A percentile compares a stretch with the other conserved stretches of the same genome.
phyloP scores from a whole-genome alignment of 257 asterid genomes.

The Penstemon eatonii region DNA sequence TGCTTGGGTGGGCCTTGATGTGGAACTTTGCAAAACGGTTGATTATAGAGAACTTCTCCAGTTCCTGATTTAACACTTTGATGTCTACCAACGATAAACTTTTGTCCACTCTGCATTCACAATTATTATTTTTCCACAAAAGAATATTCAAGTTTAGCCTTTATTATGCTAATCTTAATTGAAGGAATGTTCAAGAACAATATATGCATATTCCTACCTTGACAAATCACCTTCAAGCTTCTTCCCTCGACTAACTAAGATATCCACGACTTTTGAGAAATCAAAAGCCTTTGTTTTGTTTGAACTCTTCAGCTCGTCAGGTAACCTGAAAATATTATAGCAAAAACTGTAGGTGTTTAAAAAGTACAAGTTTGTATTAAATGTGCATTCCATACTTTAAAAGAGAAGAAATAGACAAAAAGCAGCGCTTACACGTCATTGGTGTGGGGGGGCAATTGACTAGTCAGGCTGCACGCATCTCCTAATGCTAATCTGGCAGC shows the following conservation, averaged over 20 bases:
- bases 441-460: constrained; percentile 26
- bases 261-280: constrained; percentile 44
- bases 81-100: constrained; percentile 46
- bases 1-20: constrained; percentile 42
- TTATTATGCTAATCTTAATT: too few relatives aligned
- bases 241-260: constrained; percentile 45
- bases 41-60: constrained; percentile 62
- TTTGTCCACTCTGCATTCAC: constrained; percentile 60
- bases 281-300: constrained; percentile 35
- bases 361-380: not conserved
- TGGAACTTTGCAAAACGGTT: constrained; percentile 79
- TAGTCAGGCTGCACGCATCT: constrained; percentile 61
- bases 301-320: constrained; percentile 36
- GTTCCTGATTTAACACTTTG: constrained; percentile 57
- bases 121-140: not conserved
- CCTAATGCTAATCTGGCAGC: constrained; percentile 68
- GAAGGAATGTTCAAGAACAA: not conserved
- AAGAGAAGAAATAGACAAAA: constrained; percentile 5
- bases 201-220: constrained; percentile 42
- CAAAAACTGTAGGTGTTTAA: not conserved
- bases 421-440: constrained; percentile 34
- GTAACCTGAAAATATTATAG: constrained; percentile 36
- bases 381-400: not conserved
- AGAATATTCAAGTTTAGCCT: not conserved
- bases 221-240: constrained; percentile 51